A percentile compares a stretch with the other conserved stretches of the same genome.
Evolutionary conservation across 306 rosid genomes (phyloP).

Genomic region (Arachis stenosperma): DNA sequence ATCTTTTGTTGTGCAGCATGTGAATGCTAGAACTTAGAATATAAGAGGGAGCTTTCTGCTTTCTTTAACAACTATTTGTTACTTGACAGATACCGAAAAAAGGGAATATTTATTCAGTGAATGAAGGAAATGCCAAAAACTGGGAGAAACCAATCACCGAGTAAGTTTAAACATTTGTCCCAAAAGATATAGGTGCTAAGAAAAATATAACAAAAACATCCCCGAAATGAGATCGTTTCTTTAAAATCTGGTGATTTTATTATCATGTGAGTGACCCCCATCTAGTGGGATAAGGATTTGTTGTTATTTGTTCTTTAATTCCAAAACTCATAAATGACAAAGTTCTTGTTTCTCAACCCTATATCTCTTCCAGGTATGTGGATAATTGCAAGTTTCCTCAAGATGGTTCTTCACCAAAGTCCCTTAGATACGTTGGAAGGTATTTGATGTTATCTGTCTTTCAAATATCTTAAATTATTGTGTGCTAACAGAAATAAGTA

Average conservation of each 20-base stretch:
- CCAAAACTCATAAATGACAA: neutral
- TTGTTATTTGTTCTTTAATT: too few species aligned
- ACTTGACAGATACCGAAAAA: slow-evolving; percentile 70
- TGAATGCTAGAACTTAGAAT: slow-evolving; percentile 14
- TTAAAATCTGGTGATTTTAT: too few species aligned
- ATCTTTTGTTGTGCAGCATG: neutral
- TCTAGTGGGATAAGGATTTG: too few species aligned
- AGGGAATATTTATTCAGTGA: slow-evolving; percentile 90
- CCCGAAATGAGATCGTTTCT: too few species aligned
- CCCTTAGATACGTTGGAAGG: slow-evolving; percentile 94
- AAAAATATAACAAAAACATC: too few species aligned
- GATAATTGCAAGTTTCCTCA: slow-evolving; percentile 84
- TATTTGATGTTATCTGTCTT: slow-evolving; percentile 37
- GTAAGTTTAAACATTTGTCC: slow-evolving; percentile 39
- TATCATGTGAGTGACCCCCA: too few species aligned
- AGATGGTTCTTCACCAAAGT: slow-evolving; percentile 83
- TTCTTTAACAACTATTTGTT: slow-evolving; percentile 21
- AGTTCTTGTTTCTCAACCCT: slow-evolving; percentile 6
- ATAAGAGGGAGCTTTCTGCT: slow-evolving; percentile 3
- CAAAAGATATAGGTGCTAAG: too few species aligned
- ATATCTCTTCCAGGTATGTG: slow-evolving; percentile 61
- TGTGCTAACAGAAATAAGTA: neutral
- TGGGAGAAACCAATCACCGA: slow-evolving; percentile 84
- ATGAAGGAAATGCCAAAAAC: slow-evolving; percentile 92
- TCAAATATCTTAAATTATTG: slow-evolving; percentile 22